Evolutionary conservation across 2,329 filamentous ascomycete species (phyloP), one percentile per base, ranked within the genome.

Genomic region (Pseudocercospora cruenta): DNA sequence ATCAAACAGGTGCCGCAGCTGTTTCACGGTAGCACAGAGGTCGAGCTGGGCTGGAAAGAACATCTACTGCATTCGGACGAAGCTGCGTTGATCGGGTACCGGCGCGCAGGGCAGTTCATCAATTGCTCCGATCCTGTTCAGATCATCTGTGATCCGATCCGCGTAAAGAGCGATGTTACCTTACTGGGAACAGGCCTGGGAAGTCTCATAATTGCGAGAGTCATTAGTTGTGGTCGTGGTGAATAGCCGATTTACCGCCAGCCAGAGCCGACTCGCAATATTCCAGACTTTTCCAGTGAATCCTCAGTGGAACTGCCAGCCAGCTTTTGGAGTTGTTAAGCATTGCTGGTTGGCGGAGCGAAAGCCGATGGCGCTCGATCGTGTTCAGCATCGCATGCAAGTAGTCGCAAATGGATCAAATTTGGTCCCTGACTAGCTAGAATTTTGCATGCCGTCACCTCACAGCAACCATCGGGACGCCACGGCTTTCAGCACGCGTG

Each of bases 71-170:
- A 31, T 49, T 63, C n/a, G 65, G 47, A 58, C 22, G 43, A 49
- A 63, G 43, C 49, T 61, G 65, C 65, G 49, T 61, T 62, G 65
- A 67, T 67, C 65, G 51, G 26, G 21, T 59, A 28, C 22, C 36
- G 28, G 45, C 43, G 31, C 31, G 45, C 28, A 54, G 60, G 45
- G 21, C 26, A 33, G 49, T 49, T 10, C 16, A 26, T 26, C 26
- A 33, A 39, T 24, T 28, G 26, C 33, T 47, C 58, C 36, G 31
- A 60, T 45, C 19, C 28, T 26, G 36, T 45, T 47, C 33, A n/a
- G 58, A 47, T 49, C 31, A 14, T 60, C 22, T 45, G 19, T 45
- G 58, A 60, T 60, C 36, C 8, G 45, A 54, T 14, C 9, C 49
- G 3, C 24, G 10, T 6, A 24, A 10, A 7, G 24, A 24, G 21